These are phyloP conservation scores for Ogataea pilisensis DNA, from an alignment of 805 yeast genomes.

Conservation along the genomic window DNA sequence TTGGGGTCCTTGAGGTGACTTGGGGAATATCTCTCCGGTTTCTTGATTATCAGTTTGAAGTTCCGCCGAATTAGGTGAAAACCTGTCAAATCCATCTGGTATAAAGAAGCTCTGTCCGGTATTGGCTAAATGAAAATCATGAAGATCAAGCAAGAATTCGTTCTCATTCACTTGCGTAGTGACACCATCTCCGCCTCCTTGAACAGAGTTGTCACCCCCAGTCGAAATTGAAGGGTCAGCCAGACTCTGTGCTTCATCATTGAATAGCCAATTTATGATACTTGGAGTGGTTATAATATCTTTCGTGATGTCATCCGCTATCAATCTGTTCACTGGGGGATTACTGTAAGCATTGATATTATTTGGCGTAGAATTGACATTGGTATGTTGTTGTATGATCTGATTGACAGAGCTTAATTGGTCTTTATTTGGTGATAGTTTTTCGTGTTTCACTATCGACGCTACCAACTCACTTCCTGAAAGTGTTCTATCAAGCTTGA, in stretches of 20 bases:
- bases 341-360: no score
- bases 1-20: neutral
- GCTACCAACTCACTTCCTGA: conserved; percentile 1
- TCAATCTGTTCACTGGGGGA: no score
- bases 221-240: neutral
- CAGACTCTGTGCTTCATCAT: conserved; percentile 13
- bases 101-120: conserved; percentile 27
- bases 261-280: conserved; percentile 28
- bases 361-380: neutral
- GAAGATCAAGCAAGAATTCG: conserved; percentile 19
- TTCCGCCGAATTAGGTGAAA: conserved; percentile 19
- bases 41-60: conserved; percentile 1
- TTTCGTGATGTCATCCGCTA: conserved; percentile 4
- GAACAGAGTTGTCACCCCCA: neutral
- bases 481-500: neutral
- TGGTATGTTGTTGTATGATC: conserved; percentile 21
- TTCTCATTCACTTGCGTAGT: neutral
- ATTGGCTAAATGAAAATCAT: conserved; percentile 23
- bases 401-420: conserved; percentile 19
- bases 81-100: conserved; percentile 27
- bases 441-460: conserved; percentile 1
- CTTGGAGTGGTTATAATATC: conserved; percentile 13
- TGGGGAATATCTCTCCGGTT: neutral
- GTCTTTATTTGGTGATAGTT: conserved; percentile 6
- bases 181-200: neutral